A percentile compares a stretch with the other conserved stretches of the same genome.
Evolutionary conservation across 139 green algal species (phyloP).

Genomic region (Asterochloris erici): DNA sequence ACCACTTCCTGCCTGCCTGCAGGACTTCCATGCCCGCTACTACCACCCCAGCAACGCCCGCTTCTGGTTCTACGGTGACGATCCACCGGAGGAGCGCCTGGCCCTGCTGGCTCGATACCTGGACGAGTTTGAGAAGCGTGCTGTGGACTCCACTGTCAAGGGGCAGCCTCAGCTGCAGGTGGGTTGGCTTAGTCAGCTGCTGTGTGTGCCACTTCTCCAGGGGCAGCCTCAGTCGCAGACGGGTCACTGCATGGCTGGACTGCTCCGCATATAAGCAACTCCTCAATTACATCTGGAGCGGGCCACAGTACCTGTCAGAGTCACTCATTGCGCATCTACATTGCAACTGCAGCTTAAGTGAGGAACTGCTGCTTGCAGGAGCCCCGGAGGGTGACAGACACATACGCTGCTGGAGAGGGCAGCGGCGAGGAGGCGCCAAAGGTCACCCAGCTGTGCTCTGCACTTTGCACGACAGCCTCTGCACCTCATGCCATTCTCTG

Average conservation of each 20-base stretch:
- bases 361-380: conserved; percentile 23
- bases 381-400: conserved; percentile 33
- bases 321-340: no score
- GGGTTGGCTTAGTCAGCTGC: no score
- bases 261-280: not conserved
- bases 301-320: no score
- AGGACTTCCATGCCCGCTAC: conserved; percentile 92
- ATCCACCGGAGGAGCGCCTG: conserved; percentile 84
- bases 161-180: conserved; percentile 69
- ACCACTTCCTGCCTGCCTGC: not conserved
- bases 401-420: conserved; percentile 60
- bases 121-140: conserved; percentile 69
- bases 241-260: not conserved
- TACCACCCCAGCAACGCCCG: conserved; percentile 94
- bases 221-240: not conserved
- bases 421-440: conserved; percentile 55
- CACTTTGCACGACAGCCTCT: no score
- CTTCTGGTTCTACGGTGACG: conserved; percentile 99
- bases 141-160: conserved; percentile 71
- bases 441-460: conserved; percentile 27
- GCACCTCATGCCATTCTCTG: no score
- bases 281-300: no score
- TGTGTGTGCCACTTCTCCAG: no score
- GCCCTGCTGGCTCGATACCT: conserved; percentile 76
- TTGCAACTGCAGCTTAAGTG: not conserved